Base-by-base conservation (phyloP, 768 basidiomycete species). In the Roridomyces roridus region DNA sequence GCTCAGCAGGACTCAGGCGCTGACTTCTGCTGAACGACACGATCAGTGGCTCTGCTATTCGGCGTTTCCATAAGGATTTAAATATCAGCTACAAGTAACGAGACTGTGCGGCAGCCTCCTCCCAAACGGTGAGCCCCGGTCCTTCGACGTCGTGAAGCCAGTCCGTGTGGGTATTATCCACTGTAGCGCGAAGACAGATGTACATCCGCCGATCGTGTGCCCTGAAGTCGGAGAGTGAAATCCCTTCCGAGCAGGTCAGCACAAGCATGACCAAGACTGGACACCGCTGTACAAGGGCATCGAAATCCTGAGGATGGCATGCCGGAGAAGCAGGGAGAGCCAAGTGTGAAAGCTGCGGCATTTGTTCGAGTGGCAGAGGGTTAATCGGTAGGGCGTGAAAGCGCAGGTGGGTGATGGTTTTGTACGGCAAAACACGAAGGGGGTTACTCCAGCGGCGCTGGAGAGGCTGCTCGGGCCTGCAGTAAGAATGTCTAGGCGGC, bases 101-200 rank as follows among this genome's bases (percentile, higher is more conserved):
- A 26, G 44, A 43, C 15, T 21, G 51, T 5, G 34, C 21, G 6
- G n/a, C n/a, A n/a, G 51, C 51, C 31, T 34, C 41, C 14, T 43
- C 51, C 51, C 51, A 51, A 34, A 51, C 21, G 51, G 3, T 24
- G 1, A n/a, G 6, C 20, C 41, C 42, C 5, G 31, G 31, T 11
- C 31, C 34, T 17, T 51, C 40, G 21, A 51, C 42, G 14, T 51
- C 51, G 31, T 12, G 42, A 4, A 41, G 26, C 51, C 51, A 51
- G 29, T 44, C 51, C n/a, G 23, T 23, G 4, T 23, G 21, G 8
- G n/a, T n/a, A n/a, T 21, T 1, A 34, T 21, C 15, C 24, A 15
- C 23, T 5, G 11, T 3, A 34, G 42, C 17, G 15, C 21, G 21
- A 24, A 24, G 42, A 28, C 29, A 43, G 12, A 44, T 21, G n/a